Conservation (phyloP, 768 basidiomycete species). For the Suillus alpinus region DNA sequence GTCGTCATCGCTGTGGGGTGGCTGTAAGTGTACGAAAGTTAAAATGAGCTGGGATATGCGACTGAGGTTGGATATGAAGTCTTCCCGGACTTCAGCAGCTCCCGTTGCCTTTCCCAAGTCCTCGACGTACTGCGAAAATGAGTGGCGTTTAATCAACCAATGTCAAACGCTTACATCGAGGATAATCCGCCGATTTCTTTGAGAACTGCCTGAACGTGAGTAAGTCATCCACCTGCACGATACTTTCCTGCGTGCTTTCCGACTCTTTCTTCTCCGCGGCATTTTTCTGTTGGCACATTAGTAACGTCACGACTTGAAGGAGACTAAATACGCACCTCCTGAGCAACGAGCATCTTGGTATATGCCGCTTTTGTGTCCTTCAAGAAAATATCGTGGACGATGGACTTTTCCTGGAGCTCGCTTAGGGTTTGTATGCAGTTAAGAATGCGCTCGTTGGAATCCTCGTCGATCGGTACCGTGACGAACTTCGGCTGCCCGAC, state of each 20-base stretch:
- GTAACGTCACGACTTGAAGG: not conserved
- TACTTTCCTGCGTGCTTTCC: slow-evolving; percentile 60
- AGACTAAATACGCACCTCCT: slow-evolving; percentile 61
- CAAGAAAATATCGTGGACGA: slow-evolving; percentile 71
- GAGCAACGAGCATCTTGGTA: slow-evolving; percentile 88
- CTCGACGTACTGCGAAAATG: slow-evolving; percentile 88
- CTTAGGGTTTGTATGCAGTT: slow-evolving; percentile 94
- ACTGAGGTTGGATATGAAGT: slow-evolving; percentile 91
- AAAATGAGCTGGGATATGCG: slow-evolving; percentile 79
- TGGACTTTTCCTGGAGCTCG: slow-evolving; percentile 57
- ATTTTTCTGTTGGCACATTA: slow-evolving; percentile 57
- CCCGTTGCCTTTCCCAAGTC: slow-evolving; percentile 91
- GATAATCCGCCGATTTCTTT: too few species aligned
- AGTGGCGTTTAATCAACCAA: too few species aligned
- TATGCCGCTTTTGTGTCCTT: slow-evolving; percentile 89
- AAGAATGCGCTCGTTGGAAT: slow-evolving; percentile 93
- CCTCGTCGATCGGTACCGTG: slow-evolving; percentile 94
- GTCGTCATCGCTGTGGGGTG: slow-evolving; percentile 44
- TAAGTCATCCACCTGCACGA: slow-evolving; percentile 90
- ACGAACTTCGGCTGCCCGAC: slow-evolving; percentile 97
- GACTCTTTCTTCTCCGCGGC: slow-evolving; percentile 87
- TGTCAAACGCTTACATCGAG: too few species aligned
- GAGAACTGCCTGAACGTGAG: slow-evolving; percentile 37
- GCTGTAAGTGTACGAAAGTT: not conserved
- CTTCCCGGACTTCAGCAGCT: slow-evolving; percentile 76